Conservation (phyloP, 1,284 basidiomycete species). For the Golubevia sp. region DNA sequence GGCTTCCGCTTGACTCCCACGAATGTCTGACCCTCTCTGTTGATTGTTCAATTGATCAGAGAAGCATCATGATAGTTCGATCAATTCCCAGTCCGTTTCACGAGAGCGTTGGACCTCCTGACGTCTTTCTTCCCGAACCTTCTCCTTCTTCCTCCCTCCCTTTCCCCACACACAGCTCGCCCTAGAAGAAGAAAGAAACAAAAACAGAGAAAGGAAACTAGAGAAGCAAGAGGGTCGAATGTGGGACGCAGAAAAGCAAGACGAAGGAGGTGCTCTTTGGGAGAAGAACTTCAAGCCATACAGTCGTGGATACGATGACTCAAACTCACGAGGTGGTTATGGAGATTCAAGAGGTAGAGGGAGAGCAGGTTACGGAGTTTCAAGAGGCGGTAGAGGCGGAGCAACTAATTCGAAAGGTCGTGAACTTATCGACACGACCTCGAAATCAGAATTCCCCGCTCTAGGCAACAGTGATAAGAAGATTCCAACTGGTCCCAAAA, state of each 20-base stretch:
- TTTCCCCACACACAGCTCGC: not conserved
- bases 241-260: constrained; percentile 9
- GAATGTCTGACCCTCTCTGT: too few relatives aligned
- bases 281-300: constrained; percentile 1
- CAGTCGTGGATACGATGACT: not conserved
- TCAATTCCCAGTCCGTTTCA: too few relatives aligned
- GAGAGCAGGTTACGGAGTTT: not conserved
- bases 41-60: too few relatives aligned
- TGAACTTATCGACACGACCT: too few relatives aligned
- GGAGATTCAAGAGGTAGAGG: not conserved
- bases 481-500: too few relatives aligned
- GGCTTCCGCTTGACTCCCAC: too few relatives aligned
- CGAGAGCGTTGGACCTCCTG: too few relatives aligned
- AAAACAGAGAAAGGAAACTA: constrained; percentile 4
- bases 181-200: constrained; percentile 6
- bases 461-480: too few relatives aligned
- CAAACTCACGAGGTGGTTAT: not conserved
- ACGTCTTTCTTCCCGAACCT: not conserved
- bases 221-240: constrained; percentile 3
- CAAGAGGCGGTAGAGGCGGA: too few relatives aligned
- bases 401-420: too few relatives aligned
- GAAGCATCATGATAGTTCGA: too few relatives aligned
- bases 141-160: not conserved
- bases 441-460: too few relatives aligned
- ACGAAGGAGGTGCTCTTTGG: constrained; percentile 7